Percentiles rank a stretch among this genome's conserved stretches.
These are phyloP conservation scores for Eurotiales sp. DNA, from an alignment of 2,329 filamentous ascomycete genomes.

Conservation along the genomic window DNA sequence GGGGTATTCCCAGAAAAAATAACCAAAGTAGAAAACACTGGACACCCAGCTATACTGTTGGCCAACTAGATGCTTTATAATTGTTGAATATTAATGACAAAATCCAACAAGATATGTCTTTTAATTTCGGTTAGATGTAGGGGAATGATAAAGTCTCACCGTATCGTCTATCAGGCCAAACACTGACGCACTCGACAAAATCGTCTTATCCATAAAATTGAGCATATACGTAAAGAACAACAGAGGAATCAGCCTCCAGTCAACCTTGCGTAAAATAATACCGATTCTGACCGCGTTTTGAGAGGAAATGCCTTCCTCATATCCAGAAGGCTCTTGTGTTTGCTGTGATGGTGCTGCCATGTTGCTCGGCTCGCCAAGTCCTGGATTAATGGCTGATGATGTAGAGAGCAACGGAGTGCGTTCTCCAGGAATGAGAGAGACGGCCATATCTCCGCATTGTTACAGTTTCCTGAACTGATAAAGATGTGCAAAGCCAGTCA, in stretches of 20 bases:
- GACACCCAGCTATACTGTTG: conserved; percentile 15
- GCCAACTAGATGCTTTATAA: conserved; percentile 10
- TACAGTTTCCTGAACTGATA: not conserved
- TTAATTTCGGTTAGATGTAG: too few species aligned
- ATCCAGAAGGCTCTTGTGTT: not conserved
- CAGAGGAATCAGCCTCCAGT: conserved; percentile 52
- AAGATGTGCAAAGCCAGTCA: not conserved
- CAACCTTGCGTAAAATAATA: conserved; percentile 53
- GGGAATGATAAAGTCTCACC: conserved; percentile 9
- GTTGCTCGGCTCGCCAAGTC: not conserved
- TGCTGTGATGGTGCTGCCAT: not conserved
- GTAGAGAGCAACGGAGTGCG: not conserved
- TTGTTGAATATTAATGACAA: too few species aligned
- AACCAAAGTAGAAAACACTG: conserved; percentile 26
- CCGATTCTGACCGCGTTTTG: conserved; percentile 4
- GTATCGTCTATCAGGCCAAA: conserved; percentile 30
- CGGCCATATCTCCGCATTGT: not conserved
- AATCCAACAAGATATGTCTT: too few species aligned
- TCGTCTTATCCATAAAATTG: conserved; percentile 61
- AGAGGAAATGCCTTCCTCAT: not conserved
- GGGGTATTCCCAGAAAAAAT: conserved; percentile 62
- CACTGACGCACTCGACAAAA: conserved; percentile 38
- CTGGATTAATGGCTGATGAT: not conserved
- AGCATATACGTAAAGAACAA: conserved; percentile 58
- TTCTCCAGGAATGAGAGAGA: not conserved